Base-by-base conservation (phyloP, 2,329 filamentous ascomycete genomes). In the Penicillium oxalicum region DNA sequence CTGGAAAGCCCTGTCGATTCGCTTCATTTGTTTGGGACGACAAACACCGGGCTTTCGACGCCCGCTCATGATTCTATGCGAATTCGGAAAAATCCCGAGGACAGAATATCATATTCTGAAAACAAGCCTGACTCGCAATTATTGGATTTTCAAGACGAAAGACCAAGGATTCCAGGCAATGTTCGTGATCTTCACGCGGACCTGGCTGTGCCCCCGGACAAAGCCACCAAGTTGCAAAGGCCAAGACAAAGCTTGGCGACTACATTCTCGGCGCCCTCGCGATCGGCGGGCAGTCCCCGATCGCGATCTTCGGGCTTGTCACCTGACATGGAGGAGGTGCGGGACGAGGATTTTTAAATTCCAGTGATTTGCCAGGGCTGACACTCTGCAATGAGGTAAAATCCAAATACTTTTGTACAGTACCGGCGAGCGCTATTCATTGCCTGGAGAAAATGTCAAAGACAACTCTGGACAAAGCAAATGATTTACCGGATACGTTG, bases 291-390 rank as follows among this genome's bases (percentile, higher is more conserved):
- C 9, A n/a, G 13, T 11, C 25, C 13, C 6, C 47, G 11, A 13
- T 32, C 28, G 36, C 35, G 18, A 12, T 46, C 44, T n/a, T 37
- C 13, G 8, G 26, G 36, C 8, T 44, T 57, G 24, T 52, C 55
- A n/a, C 47, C 51, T 28, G 35, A 60, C 34, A 48, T 55, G 25
- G 26, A 9, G 2, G 25, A 50, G 18, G 8, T 2, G 29, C 62
- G 57, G 59, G 47, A 59, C 18, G 11, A 50, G 64, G 65, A 60
- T 71, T 70, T 71, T 69, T 61, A 58, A 54, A 42, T 25, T 51
- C 69, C 69, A 52, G 63, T 68, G 69, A 71, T 69, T 69, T 62
- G 59, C 62, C 58, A 57, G 57, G 57, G 53, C 45, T 65, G 61
- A 67, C 60, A 54, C 55, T 62, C 57, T 52, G 63, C 61, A 66